Base-by-base conservation (phyloP, 116 monocot genomes). In the Dioscorea cayenensis region DNA sequence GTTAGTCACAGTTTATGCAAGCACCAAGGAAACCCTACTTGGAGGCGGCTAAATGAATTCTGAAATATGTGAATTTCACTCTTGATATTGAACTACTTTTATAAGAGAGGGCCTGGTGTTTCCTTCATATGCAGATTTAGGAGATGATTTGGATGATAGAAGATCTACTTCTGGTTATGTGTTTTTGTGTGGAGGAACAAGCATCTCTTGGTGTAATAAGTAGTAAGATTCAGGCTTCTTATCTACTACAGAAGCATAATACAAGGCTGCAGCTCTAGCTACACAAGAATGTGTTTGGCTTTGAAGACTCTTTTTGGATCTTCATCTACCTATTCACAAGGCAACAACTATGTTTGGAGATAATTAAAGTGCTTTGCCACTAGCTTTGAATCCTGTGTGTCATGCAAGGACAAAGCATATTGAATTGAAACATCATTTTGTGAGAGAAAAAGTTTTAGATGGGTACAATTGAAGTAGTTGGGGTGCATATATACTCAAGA, bases 61-160 rank as follows among this genome's bases (percentile, higher is more conserved):
- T 68, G 22, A 68, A 68, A 14, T 68, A 68, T 49, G 48, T 68
- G 49, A 68, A 68, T 25, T 68, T 20, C 22, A 49, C 49, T n/a
- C 68, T 49, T 68, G 49, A 68, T 49, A 11, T 68, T 18, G 11
- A 22, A 5, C 49, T 68, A 5, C 17, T n/a, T 49, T 49, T 68
- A 21, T 11, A 25, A 68, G 14, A 68, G 17, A 23, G 49, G 25
- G 21, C 20, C 1, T 25, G 49, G 23, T 8, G 20, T 68, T 23
- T 0, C 11, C 6, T 14, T 68, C 11, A 4, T 8, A 68, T 68
- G 21, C 49, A 8, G 68, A 68, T 14, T 68, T 68, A 9, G 68
- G 49, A 22, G 68, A 5, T 19, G 68, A 68, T 17, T 68, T 68
- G 25, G 68, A 68, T 49, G 20, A 68, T 9, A 16, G 49, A 23